Conservation (phyloP, 2,329 filamentous ascomycete genomes). For the Hypoxylon sp. region DNA sequence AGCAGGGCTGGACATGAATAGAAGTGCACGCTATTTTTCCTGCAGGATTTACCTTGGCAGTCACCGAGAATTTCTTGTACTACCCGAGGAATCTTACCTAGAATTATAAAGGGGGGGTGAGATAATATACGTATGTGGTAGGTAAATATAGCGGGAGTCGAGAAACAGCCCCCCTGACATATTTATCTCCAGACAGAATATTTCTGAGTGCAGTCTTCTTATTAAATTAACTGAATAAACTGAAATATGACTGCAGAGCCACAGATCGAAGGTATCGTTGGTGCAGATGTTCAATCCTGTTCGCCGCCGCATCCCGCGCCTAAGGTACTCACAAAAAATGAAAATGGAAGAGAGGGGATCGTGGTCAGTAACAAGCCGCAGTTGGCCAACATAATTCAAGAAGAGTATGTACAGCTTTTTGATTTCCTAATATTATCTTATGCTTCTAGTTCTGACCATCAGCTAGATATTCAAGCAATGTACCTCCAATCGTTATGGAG, state of each 20-base stretch:
- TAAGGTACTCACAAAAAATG: background rate
- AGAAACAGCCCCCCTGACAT: background rate
- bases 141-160: background rate
- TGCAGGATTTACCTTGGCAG: background rate
- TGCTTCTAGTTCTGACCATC: conserved; percentile 2
- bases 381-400: conserved; percentile 8
- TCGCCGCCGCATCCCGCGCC: background rate
- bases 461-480: conserved; percentile 7
- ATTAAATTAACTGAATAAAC: background rate
- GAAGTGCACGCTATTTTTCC: background rate
- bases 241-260: conserved; percentile 8
- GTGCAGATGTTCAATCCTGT: background rate
- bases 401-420: conserved; percentile 16
- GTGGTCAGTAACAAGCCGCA: background rate
- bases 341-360: background rate
- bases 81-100: background rate
- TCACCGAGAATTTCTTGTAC: background rate
- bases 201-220: background rate
- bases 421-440: background rate
- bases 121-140: background rate
- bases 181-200: background rate
- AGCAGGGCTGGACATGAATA: background rate
- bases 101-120: background rate
- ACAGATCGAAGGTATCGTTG: conserved; percentile 9
- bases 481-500: conserved; percentile 16